phyloP scores from a whole-genome alignment of 805 yeast species.

The Priceomyces medius region DNA sequence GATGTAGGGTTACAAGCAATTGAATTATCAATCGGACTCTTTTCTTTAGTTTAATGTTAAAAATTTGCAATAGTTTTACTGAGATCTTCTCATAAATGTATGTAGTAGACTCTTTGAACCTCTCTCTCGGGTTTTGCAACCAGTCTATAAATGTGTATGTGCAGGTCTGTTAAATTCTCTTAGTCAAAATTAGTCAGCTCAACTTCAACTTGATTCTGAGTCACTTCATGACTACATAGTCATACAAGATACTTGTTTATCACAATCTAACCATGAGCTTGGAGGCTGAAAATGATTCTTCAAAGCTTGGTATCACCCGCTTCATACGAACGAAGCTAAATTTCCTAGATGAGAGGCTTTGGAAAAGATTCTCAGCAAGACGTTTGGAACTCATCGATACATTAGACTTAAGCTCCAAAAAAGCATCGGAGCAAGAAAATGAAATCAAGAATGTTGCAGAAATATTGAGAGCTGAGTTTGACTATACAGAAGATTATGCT shows the following conservation, averaged over 20 bases:
- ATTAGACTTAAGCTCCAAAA: slow-evolving; percentile 57
- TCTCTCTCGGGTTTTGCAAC: too few species aligned
- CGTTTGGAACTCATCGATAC: slow-evolving; percentile 86
- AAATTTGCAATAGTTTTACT: too few species aligned
- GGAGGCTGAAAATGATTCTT: neutral
- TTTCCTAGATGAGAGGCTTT: slow-evolving; percentile 75
- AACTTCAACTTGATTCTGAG: neutral
- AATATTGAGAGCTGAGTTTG: slow-evolving; percentile 73
- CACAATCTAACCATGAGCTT: slow-evolving; percentile 1
- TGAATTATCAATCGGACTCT: too few species aligned
- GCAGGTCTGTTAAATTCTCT: too few species aligned
- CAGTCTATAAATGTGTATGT: too few species aligned
- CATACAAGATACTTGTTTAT: too few species aligned
- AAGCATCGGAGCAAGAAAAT: slow-evolving; percentile 91
- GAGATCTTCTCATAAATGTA: too few species aligned
- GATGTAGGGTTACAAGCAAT: too few species aligned
- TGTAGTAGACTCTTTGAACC: too few species aligned
- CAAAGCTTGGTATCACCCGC: slow-evolving; percentile 50
- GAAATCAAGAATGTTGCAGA: slow-evolving; percentile 78
- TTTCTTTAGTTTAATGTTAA: too few species aligned
- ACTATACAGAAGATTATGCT: slow-evolving; percentile 55
- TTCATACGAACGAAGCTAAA: slow-evolving; percentile 60
- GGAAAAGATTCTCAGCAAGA: slow-evolving; percentile 92
- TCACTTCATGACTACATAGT: neutral
- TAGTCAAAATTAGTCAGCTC: neutral